phyloP scores from a whole-genome alignment of 2,329 filamentous ascomycete genomes.

The Neofusicoccum sp. region DNA sequence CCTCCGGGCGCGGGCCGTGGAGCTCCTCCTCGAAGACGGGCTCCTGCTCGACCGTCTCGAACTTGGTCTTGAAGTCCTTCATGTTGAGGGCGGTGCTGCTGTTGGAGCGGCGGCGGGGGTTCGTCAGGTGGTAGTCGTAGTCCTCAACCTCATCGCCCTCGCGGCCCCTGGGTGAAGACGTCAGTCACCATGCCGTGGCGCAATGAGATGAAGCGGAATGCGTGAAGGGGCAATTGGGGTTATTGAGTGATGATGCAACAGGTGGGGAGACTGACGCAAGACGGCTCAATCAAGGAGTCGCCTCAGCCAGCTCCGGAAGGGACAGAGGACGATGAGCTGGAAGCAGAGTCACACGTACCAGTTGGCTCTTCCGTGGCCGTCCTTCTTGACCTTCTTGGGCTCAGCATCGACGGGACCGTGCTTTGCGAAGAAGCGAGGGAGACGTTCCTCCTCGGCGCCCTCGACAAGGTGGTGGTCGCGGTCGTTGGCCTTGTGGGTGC shows the following conservation, averaged over 20 bases:
- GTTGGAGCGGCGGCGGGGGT: slow-evolving; percentile 90
- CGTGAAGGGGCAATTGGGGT: not conserved
- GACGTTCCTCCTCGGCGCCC: slow-evolving; percentile 69
- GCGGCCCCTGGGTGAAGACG: slow-evolving; percentile 66
- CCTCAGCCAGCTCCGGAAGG: not conserved
- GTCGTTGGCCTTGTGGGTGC: slow-evolving; percentile 91
- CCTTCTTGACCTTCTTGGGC: slow-evolving; percentile 96
- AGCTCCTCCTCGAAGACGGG: slow-evolving; percentile 88
- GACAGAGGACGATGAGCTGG: not conserved
- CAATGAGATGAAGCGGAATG: not conserved
- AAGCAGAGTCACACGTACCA: slow-evolving; percentile 65
- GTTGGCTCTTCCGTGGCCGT: slow-evolving; percentile 88
- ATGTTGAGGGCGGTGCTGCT: slow-evolving; percentile 71
- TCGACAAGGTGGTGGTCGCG: slow-evolving; percentile 84
- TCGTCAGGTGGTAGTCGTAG: slow-evolving; percentile 78
- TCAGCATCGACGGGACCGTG: slow-evolving; percentile 77
- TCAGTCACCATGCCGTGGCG: slow-evolving; percentile 25
- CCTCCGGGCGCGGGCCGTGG: slow-evolving; percentile 67
- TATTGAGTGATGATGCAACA: not conserved
- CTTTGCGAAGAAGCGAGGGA: slow-evolving; percentile 94
- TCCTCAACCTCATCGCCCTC: slow-evolving; percentile 84
- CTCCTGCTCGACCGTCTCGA: slow-evolving; percentile 85
- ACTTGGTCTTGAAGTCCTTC: slow-evolving; percentile 92
- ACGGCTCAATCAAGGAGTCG: not conserved
- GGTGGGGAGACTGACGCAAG: slow-evolving; percentile 1